A percentile compares a stretch with the other conserved stretches of the same genome.
phyloP scores from a whole-genome alignment of 2,329 filamentous ascomycete species.

The Fusarium gaditjirri region DNA sequence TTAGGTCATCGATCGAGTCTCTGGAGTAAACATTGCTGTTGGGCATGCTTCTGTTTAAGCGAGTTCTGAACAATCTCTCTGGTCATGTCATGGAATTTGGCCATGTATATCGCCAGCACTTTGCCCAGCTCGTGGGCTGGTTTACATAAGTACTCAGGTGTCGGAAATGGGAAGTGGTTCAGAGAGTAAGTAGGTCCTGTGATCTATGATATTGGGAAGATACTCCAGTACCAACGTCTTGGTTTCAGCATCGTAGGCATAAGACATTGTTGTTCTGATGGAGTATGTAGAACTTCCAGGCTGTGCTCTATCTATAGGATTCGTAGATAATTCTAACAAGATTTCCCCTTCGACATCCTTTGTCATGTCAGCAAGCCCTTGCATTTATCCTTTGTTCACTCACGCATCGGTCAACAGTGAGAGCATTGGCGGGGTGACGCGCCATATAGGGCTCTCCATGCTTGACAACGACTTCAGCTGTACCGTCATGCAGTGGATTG shows the following conservation, averaged over 20 bases:
- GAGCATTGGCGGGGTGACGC: background rate
- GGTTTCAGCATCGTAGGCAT: background rate
- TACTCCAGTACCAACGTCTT: background rate
- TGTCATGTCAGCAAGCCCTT: background rate
- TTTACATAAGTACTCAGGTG: background rate
- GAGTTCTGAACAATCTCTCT: background rate
- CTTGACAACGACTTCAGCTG: background rate
- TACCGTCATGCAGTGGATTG: background rate
- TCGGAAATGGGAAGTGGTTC: background rate
- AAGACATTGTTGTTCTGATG: background rate
- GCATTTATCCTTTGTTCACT: background rate
- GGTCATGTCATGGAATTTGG: background rate
- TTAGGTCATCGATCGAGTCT: background rate
- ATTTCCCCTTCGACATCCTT: background rate
- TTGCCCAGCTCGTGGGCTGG: background rate
- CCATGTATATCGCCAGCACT: background rate
- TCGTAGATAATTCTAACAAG: background rate
- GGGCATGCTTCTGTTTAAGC: rapidly evolving
- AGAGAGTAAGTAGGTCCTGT: background rate
- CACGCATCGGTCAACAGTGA: background rate
- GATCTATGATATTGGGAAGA: background rate
- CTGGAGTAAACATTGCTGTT: background rate
- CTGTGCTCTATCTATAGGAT: rapidly evolving
- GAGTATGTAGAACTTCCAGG: background rate
- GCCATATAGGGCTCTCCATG: conserved; percentile 10